phyloP scores from a whole-genome alignment of 306 rosid genomes.

The Quercus berberidifolia region DNA sequence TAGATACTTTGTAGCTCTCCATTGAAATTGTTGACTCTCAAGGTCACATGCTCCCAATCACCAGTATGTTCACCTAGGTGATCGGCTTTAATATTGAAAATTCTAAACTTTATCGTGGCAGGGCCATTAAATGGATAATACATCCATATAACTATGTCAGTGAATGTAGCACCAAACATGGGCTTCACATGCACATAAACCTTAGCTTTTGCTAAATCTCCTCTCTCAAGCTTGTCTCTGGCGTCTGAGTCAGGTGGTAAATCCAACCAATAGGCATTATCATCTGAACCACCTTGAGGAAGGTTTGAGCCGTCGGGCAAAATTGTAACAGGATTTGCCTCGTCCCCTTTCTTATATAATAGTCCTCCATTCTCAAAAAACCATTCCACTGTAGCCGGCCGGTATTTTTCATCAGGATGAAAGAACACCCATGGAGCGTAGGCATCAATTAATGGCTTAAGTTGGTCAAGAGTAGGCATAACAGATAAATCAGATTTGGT shows the following conservation, averaged over 20 bases:
- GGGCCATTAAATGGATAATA: conserved; percentile 84
- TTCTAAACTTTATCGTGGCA: conserved; percentile 38
- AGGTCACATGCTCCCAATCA: too few relatives aligned
- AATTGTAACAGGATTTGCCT: conserved; percentile 39
- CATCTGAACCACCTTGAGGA: conserved; percentile 57
- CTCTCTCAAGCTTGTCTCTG: conserved; percentile 43
- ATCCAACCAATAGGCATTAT: conserved; percentile 61
- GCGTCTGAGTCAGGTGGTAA: conserved; percentile 37
- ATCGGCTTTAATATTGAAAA: conserved; percentile 32
- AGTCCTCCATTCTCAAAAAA: conserved; percentile 62
- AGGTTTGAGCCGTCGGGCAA: conserved; percentile 53
- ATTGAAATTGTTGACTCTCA: too few relatives aligned
- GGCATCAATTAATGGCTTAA: conserved; percentile 21
- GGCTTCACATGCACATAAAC: conserved; percentile 60
- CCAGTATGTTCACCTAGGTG: conserved; percentile 7
- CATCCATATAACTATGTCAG: conserved; percentile 67
- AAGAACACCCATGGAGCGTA: conserved; percentile 59
- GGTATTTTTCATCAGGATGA: conserved; percentile 59
- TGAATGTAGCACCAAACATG: conserved; percentile 66
- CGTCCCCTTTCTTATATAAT: conserved; percentile 39
- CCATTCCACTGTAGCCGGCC: conserved; percentile 60
- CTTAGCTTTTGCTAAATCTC: conserved; percentile 40
- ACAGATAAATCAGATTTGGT: too few relatives aligned
- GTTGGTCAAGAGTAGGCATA: too few relatives aligned
- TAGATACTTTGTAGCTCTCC: too few relatives aligned